Evolutionary conservation across 2,329 filamentous ascomycete species (phyloP).

Genomic region (Xylariaceae sp.): DNA sequence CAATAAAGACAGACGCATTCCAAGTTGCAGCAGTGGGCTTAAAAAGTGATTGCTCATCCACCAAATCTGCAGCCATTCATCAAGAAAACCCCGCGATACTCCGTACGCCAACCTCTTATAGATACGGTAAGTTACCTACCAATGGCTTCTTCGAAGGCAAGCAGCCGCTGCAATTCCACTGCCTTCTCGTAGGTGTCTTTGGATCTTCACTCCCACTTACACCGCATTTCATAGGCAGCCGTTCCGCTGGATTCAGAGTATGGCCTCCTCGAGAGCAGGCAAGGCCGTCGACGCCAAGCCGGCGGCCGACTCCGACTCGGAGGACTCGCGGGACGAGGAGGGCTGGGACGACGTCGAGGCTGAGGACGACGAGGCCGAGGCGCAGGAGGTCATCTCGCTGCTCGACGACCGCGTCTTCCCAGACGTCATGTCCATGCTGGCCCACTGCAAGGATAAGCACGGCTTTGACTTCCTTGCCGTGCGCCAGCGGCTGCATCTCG

Average conservation of each 20-base stretch:
- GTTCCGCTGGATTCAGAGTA: slow-evolving; percentile 1
- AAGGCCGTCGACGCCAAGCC: slow-evolving; percentile 3
- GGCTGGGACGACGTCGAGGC: slow-evolving; percentile 50
- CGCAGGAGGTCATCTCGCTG: slow-evolving; percentile 56
- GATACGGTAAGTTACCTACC: no score
- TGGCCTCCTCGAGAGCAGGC: slow-evolving; percentile 6
- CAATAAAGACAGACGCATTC: no score
- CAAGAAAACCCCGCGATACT: no score
- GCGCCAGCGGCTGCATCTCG: slow-evolving; percentile 50
- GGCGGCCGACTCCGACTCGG: slow-evolving; percentile 28
- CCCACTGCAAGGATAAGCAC: slow-evolving; percentile 58
- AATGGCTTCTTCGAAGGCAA: no score
- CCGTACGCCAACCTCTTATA: no score
- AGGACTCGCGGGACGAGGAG: slow-evolving; percentile 34
- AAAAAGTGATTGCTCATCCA: no score
- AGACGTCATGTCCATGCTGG: slow-evolving; percentile 57
- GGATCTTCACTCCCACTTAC: slow-evolving; percentile 5
- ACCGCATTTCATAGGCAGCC: slow-evolving; percentile 1
- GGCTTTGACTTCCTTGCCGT: slow-evolving; percentile 59
- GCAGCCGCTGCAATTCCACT: no score
- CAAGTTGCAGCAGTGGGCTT: no score
- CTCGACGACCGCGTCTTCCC: slow-evolving; percentile 60
- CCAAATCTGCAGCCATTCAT: no score
- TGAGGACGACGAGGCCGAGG: slow-evolving; percentile 48
- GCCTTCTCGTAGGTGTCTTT: no score